Conservation (phyloP, 371 early-diverging fungal genomes). For the Quaeritorhiza haematococci region DNA sequence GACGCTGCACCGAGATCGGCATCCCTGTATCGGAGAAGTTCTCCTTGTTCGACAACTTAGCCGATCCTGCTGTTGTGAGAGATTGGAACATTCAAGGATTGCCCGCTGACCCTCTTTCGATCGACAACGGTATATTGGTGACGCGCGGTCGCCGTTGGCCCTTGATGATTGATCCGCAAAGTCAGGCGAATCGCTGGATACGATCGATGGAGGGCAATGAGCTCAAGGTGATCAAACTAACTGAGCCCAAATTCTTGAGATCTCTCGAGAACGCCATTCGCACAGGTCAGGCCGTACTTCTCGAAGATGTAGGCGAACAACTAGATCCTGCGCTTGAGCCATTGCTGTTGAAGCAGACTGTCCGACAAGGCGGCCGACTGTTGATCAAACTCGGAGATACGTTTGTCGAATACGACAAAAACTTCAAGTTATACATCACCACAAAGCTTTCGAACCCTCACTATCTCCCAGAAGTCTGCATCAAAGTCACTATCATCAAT, state of each 20-base stretch:
- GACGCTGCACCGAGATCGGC: conserved; percentile 38
- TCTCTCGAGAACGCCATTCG: conserved; percentile 49
- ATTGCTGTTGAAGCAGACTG: conserved; percentile 43
- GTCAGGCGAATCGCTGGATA: conserved; percentile 57
- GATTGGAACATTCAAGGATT: conserved; percentile 57
- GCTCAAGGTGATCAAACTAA: conserved; percentile 40
- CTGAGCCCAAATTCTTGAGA: conserved; percentile 45
- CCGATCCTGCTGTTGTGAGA: conserved; percentile 46
- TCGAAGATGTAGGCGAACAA: conserved; percentile 54
- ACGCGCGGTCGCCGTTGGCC: conserved; percentile 53
- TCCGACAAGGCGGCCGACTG: conserved; percentile 45
- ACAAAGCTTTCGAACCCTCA: conserved; percentile 55
- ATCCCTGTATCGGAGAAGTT: conserved; percentile 47
- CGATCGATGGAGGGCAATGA: conserved; percentile 39
- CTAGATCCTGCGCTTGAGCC: conserved; percentile 53
- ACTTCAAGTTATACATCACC: conserved; percentile 52
- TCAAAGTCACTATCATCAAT: conserved; percentile 57
- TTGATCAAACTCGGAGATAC: conserved; percentile 52
- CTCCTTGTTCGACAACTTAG: conserved; percentile 34
- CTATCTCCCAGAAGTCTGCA: conserved; percentile 55
- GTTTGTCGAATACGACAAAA: conserved; percentile 50
- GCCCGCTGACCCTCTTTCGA: conserved; percentile 47
- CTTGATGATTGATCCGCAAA: conserved; percentile 57
- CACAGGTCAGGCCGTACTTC: conserved; percentile 43
- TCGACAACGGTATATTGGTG: conserved; percentile 51